Conservation (phyloP, 768 basidiomycete genomes). For the Boletellus ananas region DNA sequence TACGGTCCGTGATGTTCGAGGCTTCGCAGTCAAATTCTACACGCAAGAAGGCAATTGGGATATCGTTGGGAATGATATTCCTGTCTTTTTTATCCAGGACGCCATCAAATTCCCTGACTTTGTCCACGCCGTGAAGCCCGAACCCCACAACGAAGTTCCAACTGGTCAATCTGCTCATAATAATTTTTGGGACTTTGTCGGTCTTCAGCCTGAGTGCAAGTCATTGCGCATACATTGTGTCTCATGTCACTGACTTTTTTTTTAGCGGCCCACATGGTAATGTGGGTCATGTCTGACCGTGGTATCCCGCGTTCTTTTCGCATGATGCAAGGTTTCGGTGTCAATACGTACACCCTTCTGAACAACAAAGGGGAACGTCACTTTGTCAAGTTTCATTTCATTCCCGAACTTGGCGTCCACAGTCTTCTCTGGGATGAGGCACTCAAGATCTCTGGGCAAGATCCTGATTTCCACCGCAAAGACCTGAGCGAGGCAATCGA, state of each 20-base stretch:
- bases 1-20: constrained; percentile 80
- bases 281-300: constrained; percentile 87
- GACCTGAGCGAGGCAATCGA: constrained; percentile 83
- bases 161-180: constrained; percentile 71
- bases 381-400: constrained; percentile 90
- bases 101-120: constrained; percentile 85
- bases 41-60: constrained; percentile 87
- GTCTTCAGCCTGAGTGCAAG: constrained; percentile 62
- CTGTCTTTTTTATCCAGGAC: constrained; percentile 80
- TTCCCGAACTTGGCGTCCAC: constrained; percentile 78
- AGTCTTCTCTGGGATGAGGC: constrained; percentile 89
- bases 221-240: background rate
- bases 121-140: constrained; percentile 81
- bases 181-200: constrained; percentile 85
- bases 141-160: constrained; percentile 79
- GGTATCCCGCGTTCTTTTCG: constrained; percentile 80
- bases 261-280: constrained; percentile 64
- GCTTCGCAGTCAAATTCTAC: constrained; percentile 83
- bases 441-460: constrained; percentile 76
- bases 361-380: constrained; percentile 62
- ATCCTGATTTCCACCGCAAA: constrained; percentile 89
- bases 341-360: constrained; percentile 79
- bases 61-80: constrained; percentile 79
- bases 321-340: constrained; percentile 88
- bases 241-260: constrained; percentile 16